Conservation (phyloP, 164 flowering plant genomes). For the Saururus chinensis region DNA sequence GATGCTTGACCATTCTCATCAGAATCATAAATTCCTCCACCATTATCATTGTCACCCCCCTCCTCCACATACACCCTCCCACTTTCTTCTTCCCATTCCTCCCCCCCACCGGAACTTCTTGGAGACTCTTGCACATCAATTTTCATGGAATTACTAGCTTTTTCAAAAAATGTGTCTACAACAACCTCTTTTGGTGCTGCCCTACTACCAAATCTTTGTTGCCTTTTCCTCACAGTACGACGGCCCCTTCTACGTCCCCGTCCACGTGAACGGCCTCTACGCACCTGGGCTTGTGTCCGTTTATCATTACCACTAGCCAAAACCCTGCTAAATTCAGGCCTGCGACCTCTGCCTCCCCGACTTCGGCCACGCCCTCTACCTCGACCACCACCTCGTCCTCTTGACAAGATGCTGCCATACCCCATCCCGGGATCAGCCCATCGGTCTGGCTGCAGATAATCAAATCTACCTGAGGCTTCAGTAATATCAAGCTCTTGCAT, state of each 20-base stretch:
- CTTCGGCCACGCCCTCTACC: conserved; percentile 25
- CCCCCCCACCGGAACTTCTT: conserved; percentile 13
- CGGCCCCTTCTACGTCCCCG: conserved; percentile 48
- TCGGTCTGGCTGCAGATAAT: conserved; percentile 24
- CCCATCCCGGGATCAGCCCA: conserved; percentile 28
- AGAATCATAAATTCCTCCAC: conserved; percentile 37
- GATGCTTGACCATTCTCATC: conserved; percentile 40
- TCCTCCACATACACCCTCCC: conserved; percentile 17
- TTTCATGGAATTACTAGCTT: conserved; percentile 4
- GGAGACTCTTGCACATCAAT: conserved; percentile 8
- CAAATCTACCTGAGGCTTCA: conserved; percentile 20
- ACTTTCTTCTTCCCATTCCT: conserved; percentile 27
- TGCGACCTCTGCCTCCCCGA: conserved; percentile 40
- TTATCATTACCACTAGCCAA: conserved; percentile 16
- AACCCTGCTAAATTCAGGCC: conserved; percentile 3
- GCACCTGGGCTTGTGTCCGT: conserved; percentile 17
- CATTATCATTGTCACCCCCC: conserved; percentile 31
- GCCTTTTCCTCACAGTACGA: conserved; percentile 30
- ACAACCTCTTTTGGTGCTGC: conserved; percentile 9
- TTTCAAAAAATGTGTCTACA: conserved; percentile 4
- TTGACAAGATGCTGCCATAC: conserved; percentile 27
- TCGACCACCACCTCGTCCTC: conserved; percentile 22
- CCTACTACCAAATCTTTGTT: conserved; percentile 29
- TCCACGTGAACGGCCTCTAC: conserved; percentile 45
- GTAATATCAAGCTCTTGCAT: conserved; percentile 19